A percentile compares a stretch with the other conserved stretches of the same genome.
These are phyloP conservation scores for Saccharomycopsis schoenii DNA, from an alignment of 805 yeast species.

Conservation along the genomic window DNA sequence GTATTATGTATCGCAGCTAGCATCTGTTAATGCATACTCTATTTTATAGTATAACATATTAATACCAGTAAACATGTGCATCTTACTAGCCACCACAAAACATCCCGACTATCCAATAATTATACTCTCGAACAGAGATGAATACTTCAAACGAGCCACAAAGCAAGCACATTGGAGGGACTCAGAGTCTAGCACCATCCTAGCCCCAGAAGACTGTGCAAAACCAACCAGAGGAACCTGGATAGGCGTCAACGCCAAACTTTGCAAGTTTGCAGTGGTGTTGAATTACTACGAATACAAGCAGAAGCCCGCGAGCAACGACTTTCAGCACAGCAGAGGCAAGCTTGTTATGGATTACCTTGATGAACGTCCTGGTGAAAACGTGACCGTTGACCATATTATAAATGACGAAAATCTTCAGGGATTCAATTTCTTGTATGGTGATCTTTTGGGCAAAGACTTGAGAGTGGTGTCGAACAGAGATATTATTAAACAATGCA, in stretches of 20 bases:
- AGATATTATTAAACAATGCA: slow-evolving; percentile 20
- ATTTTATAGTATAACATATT: too few species aligned
- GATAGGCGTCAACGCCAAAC: slow-evolving; percentile 56
- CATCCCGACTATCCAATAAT: slow-evolving; percentile 72
- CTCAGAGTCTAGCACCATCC: slow-evolving; percentile 22
- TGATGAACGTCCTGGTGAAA: neutral
- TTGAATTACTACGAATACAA: slow-evolving; percentile 59
- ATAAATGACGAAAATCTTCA: slow-evolving; percentile 33
- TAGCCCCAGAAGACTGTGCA: slow-evolving; percentile 70
- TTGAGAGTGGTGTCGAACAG: slow-evolving; percentile 42
- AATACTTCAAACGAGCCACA: slow-evolving; percentile 54
- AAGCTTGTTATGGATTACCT: neutral
- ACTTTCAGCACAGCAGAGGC: neutral
- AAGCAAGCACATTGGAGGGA: slow-evolving; percentile 33
- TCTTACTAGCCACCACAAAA: slow-evolving; percentile 52
- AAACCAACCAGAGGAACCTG: slow-evolving; percentile 79
- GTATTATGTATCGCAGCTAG: too few species aligned
- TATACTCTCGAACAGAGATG: slow-evolving; percentile 80
- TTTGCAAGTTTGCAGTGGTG: slow-evolving; percentile 58
- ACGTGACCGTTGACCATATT: neutral
- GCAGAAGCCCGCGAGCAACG: slow-evolving; percentile 4
- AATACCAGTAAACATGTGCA: slow-evolving; percentile 50
- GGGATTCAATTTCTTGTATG: slow-evolving; percentile 55
- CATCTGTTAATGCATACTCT: too few species aligned
- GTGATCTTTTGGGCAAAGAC: slow-evolving; percentile 28